Base-by-base conservation (phyloP, 306 rosid species). In the Lathyrus aphaca region DNA sequence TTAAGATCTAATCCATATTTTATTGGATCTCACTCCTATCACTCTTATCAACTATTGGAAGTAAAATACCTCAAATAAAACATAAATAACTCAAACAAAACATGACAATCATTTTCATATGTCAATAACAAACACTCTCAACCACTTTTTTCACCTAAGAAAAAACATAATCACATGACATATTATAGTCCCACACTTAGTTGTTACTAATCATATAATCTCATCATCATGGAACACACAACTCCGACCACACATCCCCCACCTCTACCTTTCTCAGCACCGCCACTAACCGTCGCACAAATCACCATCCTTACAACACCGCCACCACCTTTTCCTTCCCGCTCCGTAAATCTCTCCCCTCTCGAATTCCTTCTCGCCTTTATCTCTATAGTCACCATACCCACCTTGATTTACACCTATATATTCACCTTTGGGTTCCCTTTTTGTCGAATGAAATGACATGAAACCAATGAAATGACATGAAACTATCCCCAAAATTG, bases 351-450 rank as follows among this genome's bases (percentile, higher is more conserved):
- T 77, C 81, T 91, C 53, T 88, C 96, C 19, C 93, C 97, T 14
- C 86, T 91, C 10, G 85, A 83, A 49, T 91, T 88, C 80, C 78
- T 91, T 56, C 83, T 91, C 68, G 89, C 86, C 6, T 80, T 91
- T 30, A 10, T 91, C 18, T 91, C 93, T 21, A 61, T 91, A 57
- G 81, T 88, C 82, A 80, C 89, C 67, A 81, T 91, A 79, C 97
- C 97, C 0, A 88, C 91, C 50, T 73, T 91, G 5, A 53, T 82
- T 67, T 91, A 82, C 83, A 65, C 93, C 40, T 81, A 79, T 85
- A 74, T 91, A 77, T 86, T 83, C 46, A 78, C 93, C 81, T 71
- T 85, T 79, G 75, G 79, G 27, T 91, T 87, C 73, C 87, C 96
- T 4, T 78, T 90, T 38, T 66, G 76, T 64, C 78, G 81, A n/a